A percentile compares a stretch with the other conserved stretches of the same genome.
phyloP scores from a whole-genome alignment of 116 monocot species.

The Posidonia oceanica region DNA sequence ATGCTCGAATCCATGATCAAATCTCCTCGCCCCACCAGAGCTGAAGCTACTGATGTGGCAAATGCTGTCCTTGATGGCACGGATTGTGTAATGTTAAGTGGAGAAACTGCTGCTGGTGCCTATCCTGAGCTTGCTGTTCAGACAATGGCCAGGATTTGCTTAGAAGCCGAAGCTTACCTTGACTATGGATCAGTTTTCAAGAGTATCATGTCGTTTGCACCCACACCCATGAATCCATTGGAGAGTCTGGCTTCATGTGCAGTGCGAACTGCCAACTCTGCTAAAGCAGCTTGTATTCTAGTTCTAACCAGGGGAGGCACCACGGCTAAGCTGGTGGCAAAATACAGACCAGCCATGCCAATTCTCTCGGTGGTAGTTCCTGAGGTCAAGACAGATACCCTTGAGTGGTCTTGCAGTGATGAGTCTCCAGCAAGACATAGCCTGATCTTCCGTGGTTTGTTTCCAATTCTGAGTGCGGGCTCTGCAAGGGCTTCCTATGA shows the following conservation, averaged over 20 bases:
- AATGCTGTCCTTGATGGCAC: constrained; percentile 72
- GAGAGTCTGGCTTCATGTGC: constrained; percentile 73
- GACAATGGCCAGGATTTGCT: constrained; percentile 54
- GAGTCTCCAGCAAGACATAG: constrained; percentile 51
- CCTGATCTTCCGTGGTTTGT: constrained; percentile 36
- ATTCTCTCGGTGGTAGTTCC: constrained; percentile 59
- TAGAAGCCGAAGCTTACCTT: constrained; percentile 42
- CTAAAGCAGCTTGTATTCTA: constrained; percentile 37
- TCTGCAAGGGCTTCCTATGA: constrained; percentile 37
- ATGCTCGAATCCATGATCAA: constrained; percentile 85
- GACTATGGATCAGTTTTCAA: constrained; percentile 44
- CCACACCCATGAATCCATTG: constrained; percentile 46
- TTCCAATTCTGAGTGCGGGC: constrained; percentile 34
- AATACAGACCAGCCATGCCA: constrained; percentile 51
- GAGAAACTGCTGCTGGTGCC: constrained; percentile 54
- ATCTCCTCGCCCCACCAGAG: constrained; percentile 62
- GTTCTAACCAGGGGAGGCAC: constrained; percentile 56
- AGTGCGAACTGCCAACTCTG: constrained; percentile 45
- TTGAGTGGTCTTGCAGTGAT: constrained; percentile 49
- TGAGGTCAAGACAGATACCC: constrained; percentile 34
- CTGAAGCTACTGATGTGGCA: constrained; percentile 65
- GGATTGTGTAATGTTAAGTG: constrained; percentile 65
- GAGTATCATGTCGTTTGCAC: constrained; percentile 29
- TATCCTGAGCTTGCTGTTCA: constrained; percentile 55
- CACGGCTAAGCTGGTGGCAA: constrained; percentile 50